Percentiles rank a stretch among this genome's conserved stretches.
Evolutionary conservation across 2,329 filamentous ascomycete genomes (phyloP).

Genomic region (Calonectria ilicicola): DNA sequence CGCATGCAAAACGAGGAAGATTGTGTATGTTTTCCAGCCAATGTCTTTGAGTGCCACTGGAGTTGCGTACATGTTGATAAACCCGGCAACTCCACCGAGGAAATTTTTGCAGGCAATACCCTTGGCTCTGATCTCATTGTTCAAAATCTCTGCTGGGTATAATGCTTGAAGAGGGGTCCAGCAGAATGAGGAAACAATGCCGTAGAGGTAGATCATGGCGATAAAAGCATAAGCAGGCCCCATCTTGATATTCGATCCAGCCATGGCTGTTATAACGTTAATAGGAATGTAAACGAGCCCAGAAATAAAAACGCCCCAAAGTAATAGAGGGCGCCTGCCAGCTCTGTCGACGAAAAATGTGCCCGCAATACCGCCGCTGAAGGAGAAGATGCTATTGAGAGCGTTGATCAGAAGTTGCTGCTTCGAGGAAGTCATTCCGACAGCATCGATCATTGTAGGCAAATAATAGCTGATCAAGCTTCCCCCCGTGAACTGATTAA

Average conservation of each 20-base stretch:
- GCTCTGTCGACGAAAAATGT: constrained; percentile 4
- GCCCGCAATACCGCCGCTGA: background rate
- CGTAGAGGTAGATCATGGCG: constrained; percentile 14
- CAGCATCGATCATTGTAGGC: background rate
- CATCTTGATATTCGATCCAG: background rate
- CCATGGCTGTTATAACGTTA: background rate
- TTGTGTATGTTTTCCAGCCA: constrained; percentile 8
- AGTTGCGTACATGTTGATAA: constrained; percentile 14
- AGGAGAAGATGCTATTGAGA: constrained; percentile 2
- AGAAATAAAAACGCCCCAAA: constrained; percentile 6
- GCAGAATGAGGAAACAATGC: constrained; percentile 7
- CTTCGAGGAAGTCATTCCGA: background rate
- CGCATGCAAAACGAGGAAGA: background rate
- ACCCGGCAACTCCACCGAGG: constrained; percentile 1
- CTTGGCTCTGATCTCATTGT: constrained; percentile 12
- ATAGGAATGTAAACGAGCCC: constrained; percentile 5
- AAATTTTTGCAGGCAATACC: constrained; percentile 14
- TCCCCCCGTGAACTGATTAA: constrained; percentile 7
- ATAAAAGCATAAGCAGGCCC: background rate
- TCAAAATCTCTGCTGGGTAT: constrained; percentile 11
- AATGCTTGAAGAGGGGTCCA: constrained; percentile 16
- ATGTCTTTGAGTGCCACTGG: constrained; percentile 9
- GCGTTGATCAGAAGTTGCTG: background rate
- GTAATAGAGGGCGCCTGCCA: background rate
- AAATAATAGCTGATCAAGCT: background rate